phyloP scores from a whole-genome alignment of 2,329 filamentous ascomycete species.

The Colletotrichum caudatum region DNA sequence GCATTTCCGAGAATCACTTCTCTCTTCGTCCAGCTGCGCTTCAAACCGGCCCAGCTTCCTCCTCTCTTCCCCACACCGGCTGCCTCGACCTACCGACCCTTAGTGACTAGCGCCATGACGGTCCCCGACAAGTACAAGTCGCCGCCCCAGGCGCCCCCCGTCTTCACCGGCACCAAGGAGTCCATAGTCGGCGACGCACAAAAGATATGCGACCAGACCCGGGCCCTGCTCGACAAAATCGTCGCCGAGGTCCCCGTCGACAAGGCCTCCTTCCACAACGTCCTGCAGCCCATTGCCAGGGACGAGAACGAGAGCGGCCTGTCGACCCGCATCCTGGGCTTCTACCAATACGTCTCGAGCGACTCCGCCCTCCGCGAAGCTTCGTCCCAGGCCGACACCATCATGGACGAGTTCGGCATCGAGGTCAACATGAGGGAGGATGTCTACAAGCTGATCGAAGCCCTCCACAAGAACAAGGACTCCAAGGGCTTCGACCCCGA shows the following conservation, averaged over 20 bases:
- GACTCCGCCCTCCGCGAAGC: slow-evolving; percentile 78
- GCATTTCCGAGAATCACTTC: slow-evolving; percentile 69
- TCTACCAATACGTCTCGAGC: slow-evolving; percentile 83
- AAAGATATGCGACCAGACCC: slow-evolving; percentile 71
- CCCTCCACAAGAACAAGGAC: slow-evolving; percentile 64
- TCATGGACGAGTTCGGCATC: slow-evolving; percentile 82
- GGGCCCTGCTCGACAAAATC: slow-evolving; percentile 74
- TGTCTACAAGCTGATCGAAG: slow-evolving; percentile 76
- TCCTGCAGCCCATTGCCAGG: slow-evolving; percentile 74
- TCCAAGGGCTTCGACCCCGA: slow-evolving; percentile 70
- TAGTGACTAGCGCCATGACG: slow-evolving; percentile 70
- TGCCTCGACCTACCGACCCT: slow-evolving; percentile 48
- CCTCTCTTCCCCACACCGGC: slow-evolving; percentile 45
- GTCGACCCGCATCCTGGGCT: slow-evolving; percentile 75
- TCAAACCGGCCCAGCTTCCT: slow-evolving; percentile 48
- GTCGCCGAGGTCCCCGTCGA: slow-evolving; percentile 69
- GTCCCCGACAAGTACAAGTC: slow-evolving; percentile 72
- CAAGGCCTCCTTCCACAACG: slow-evolving; percentile 66
- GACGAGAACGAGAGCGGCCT: slow-evolving; percentile 76
- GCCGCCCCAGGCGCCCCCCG: slow-evolving; percentile 81
- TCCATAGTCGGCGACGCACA: slow-evolving; percentile 76
- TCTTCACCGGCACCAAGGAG: slow-evolving; percentile 80
- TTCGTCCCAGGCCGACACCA: slow-evolving; percentile 79
- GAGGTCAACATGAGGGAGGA: slow-evolving; percentile 87
- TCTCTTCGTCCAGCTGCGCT: slow-evolving; percentile 68